A percentile compares a stretch with the other conserved stretches of the same genome.
These are phyloP conservation scores for Gynandropsis gynandra DNA, from an alignment of 345 rosid genomes.

Conservation along the genomic window DNA sequence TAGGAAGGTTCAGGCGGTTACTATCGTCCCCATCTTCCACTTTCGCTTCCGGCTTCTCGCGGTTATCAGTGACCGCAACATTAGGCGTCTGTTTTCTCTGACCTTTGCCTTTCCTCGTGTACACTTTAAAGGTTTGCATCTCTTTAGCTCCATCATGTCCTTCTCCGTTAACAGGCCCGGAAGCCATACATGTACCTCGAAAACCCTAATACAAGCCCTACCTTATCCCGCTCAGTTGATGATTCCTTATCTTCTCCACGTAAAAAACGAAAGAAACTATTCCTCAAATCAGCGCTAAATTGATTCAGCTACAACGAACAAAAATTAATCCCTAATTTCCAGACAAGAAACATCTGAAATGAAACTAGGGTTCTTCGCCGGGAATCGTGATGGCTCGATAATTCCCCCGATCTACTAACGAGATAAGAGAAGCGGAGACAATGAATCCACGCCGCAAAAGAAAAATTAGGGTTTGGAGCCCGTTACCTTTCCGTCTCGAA, in stretches of 20 bases:
- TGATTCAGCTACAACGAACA: conserved; percentile 5
- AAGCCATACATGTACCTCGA: conserved; percentile 81
- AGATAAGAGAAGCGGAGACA: no score
- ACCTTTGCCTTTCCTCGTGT: conserved; percentile 56
- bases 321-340: conserved; percentile 38
- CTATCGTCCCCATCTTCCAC: conserved; percentile 16
- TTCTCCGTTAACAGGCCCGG: conserved; percentile 65
- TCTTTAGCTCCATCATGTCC: conserved; percentile 56
- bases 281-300: conserved; percentile 3
- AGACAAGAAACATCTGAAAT: not conserved
- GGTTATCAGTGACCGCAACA: conserved; percentile 13
- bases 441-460: no score
- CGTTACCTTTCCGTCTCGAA: no score
- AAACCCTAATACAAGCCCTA: conserved; percentile 36
- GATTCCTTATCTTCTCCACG: conserved; percentile 2
- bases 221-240: conserved; percentile 12
- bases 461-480: no score
- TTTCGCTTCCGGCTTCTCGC: conserved; percentile 10
- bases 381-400: no score
- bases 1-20: conserved; percentile 22
- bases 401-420: no score
- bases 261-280: not conserved
- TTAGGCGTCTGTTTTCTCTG: conserved; percentile 25
- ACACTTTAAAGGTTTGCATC: conserved; percentile 68
- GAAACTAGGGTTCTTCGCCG: no score